These are phyloP conservation scores for Dispira simplex DNA, from an alignment of 192 early-diverging fungal species.

Conservation along the genomic window DNA sequence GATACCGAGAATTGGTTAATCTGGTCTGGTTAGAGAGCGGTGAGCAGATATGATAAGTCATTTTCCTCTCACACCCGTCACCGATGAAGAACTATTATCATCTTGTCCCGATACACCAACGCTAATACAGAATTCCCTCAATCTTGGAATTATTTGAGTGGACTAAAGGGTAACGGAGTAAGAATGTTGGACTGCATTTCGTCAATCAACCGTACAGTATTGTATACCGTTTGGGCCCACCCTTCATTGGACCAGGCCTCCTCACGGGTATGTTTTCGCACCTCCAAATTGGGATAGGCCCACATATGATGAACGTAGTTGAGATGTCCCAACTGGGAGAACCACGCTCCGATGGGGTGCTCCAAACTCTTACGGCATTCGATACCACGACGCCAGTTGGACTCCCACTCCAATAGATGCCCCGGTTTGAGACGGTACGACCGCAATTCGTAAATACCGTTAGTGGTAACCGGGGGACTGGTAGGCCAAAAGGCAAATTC, in stretches of 20 bases:
- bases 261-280: conserved; percentile 80
- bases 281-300: conserved; percentile 76
- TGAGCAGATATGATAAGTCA: too few species aligned
- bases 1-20: too few species aligned
- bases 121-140: too few species aligned
- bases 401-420: conserved; percentile 82
- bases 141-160: conserved; percentile 35
- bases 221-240: conserved; percentile 83
- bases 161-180: conserved; percentile 57
- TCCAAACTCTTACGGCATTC: conserved; percentile 77
- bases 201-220: conserved; percentile 73
- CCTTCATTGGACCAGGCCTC: conserved; percentile 86
- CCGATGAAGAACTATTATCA: too few species aligned
- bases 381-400: conserved; percentile 75
- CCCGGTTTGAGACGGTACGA: conserved; percentile 81
- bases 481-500: conserved; percentile 90
- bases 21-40: too few species aligned
- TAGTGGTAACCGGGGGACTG: conserved; percentile 49
- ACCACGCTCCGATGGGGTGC: conserved; percentile 92
- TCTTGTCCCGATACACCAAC: too few species aligned
- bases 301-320: conserved; percentile 90
- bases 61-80: too few species aligned
- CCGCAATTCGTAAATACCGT: conserved; percentile 85
- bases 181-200: conserved; percentile 71
- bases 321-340: conserved; percentile 74